These are phyloP conservation scores for Lactarius psammicola DNA, from an alignment of 768 basidiomycete genomes.

Conservation along the genomic window DNA sequence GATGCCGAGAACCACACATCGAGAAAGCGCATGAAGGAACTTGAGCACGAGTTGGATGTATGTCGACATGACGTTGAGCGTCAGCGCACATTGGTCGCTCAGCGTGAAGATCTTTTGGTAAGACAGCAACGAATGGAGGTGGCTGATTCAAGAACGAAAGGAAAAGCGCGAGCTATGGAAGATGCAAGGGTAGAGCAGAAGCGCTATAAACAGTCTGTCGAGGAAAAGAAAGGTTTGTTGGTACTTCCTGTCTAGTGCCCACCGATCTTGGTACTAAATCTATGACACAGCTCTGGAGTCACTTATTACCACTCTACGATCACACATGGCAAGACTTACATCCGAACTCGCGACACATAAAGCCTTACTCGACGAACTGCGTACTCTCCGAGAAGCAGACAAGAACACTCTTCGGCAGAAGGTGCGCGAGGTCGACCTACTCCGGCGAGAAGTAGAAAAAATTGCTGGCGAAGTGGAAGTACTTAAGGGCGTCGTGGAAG, in stretches of 20 bases:
- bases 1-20: conserved; percentile 84
- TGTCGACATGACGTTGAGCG: conserved; percentile 75
- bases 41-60: conserved; percentile 82
- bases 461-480: conserved; percentile 85
- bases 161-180: conserved; percentile 34
- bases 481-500: conserved; percentile 82
- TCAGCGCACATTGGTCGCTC: conserved; percentile 64
- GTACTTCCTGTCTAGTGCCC: neutral
- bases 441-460: conserved; percentile 75
- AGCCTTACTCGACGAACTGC: conserved; percentile 62
- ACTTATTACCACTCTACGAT: conserved; percentile 67
- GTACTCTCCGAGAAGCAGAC: conserved; percentile 62
- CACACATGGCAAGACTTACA: conserved; percentile 76
- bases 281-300: conserved; percentile 67
- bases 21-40: conserved; percentile 76
- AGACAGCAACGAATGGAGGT: conserved; percentile 29
- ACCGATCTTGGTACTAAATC: neutral
- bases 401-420: conserved; percentile 55
- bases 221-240: conserved; percentile 80
- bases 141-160: conserved; percentile 39
- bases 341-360: conserved; percentile 78
- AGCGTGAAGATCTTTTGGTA: conserved; percentile 50
- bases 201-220: conserved; percentile 73
- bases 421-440: conserved; percentile 59
- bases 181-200: conserved; percentile 31